Evolutionary conservation across 148 eudicot species (phyloP).

Genomic region (Heliamphora exappendiculata): DNA sequence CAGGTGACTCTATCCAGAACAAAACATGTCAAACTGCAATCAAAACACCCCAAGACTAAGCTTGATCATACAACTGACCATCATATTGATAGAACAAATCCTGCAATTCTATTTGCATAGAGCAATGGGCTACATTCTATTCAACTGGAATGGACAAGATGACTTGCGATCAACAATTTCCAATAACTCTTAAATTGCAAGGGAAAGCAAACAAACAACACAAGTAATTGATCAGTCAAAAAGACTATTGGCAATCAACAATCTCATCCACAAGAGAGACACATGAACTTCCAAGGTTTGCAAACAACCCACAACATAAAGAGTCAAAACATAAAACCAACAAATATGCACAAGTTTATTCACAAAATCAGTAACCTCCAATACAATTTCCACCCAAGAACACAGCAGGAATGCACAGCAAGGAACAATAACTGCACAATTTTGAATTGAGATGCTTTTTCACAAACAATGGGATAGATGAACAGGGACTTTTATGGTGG

Average conservation of each 20-base stretch:
- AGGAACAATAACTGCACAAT: conserved; percentile 16
- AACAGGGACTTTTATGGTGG: neutral
- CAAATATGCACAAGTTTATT: conserved; percentile 6
- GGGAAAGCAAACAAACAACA: neutral
- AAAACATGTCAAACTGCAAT: neutral
- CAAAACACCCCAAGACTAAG: neutral
- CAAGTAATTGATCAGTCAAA: neutral
- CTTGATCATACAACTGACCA: neutral
- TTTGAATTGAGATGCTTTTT: conserved; percentile 1
- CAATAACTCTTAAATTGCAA: neutral
- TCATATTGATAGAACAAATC: neutral
- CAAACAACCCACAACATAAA: neutral
- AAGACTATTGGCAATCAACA: neutral
- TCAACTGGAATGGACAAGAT: neutral
- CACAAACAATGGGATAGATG: neutral
- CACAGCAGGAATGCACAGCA: conserved; percentile 4
- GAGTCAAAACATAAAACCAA: conserved; percentile 11
- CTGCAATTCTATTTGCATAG: neutral
- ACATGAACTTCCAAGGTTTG: neutral
- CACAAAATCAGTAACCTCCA: conserved; percentile 9
- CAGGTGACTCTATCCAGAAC: neutral
- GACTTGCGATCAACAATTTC: neutral
- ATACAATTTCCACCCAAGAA: conserved; percentile 5
- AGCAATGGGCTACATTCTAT: neutral
- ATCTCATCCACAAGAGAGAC: neutral